phyloP scores from a whole-genome alignment of 2,329 filamentous ascomycete species.

The Trichoderma cornu-damae region DNA sequence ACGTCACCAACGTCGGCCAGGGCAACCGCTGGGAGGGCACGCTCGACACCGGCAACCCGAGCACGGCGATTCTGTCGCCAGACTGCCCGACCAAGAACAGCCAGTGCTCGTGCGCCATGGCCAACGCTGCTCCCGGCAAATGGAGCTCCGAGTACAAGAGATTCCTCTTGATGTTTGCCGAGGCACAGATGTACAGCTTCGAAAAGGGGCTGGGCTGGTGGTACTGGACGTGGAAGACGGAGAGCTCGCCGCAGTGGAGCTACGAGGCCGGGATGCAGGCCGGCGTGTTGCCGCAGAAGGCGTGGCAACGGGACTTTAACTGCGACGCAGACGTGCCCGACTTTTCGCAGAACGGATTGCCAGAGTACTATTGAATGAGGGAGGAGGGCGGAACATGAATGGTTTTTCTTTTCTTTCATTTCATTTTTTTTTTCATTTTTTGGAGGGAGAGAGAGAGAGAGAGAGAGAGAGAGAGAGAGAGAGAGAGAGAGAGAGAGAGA shows the following conservation, averaged over 20 bases:
- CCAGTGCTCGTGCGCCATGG: conserved; percentile 66
- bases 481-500: too few species aligned
- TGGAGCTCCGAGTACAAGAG: conserved; percentile 75
- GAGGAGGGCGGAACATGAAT: neutral
- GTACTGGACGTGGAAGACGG: conserved; percentile 98
- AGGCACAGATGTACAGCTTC: conserved; percentile 93
- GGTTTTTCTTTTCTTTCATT: too few species aligned
- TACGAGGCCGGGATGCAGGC: conserved; percentile 74
- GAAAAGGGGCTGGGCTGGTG: conserved; percentile 96
- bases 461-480: too few species aligned
- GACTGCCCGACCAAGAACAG: conserved; percentile 65
- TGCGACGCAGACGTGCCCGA: conserved; percentile 56
- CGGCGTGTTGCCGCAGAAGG: conserved; percentile 72
- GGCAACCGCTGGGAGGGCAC: conserved; percentile 93
- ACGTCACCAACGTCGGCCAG: conserved; percentile 83
- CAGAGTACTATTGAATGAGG: conserved; percentile 35
- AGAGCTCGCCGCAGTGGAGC: conserved; percentile 83
- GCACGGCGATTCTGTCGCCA: conserved; percentile 59
- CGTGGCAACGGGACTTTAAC: conserved; percentile 65
- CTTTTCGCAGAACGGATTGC: conserved; percentile 42
- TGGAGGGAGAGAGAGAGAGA: neutral
- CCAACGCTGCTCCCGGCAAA: conserved; percentile 65
- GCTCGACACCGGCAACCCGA: conserved; percentile 60
- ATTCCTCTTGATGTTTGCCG: conserved; percentile 83
- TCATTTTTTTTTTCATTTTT: neutral